Base-by-base conservation (phyloP, 2,329 filamentous ascomycete genomes). In the Aspergillus fumigatiaffinis region DNA sequence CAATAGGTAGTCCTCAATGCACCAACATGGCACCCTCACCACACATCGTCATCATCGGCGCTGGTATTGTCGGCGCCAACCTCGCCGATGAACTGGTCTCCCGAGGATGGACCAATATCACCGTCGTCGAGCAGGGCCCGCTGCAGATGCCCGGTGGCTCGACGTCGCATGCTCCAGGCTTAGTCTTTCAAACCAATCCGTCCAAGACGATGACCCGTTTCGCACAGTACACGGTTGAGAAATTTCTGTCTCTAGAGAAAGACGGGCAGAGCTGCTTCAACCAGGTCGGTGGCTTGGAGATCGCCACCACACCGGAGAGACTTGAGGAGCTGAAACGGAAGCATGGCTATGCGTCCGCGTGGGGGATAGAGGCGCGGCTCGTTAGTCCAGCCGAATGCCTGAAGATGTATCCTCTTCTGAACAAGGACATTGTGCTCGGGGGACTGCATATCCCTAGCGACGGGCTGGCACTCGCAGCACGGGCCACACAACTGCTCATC, bases 11-110 rank as follows among this genome's bases (percentile, higher is more conserved):
- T 6, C 3, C 32, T 17, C 32, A 38, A 17, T 38, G 32, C 32
- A 35, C n/a, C n/a, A 38, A 38, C 5, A 78, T 77, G 74, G 63
- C 67, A 46, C 61, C 66, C 44, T 63, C 68, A 67, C 72, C 77
- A 63, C 73, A 77, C 63, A 80, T 86, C 59, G 80, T 85, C 57
- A 84, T 86, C 59, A 84, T 85, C 58, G 85, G 85, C 41, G 85
- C 85, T 52, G 85, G 85, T 50, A 87, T 87, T 56, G 85, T 87
- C 57, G 85, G 85, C 50, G 79, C 80, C 56, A 87, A 87, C 58
- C 72, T 87, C 51, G 85, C 85, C 51, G 85, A 87, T 63, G 85
- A 87, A 77, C 79, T 87, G 65, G 78, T 84, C 62, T 77, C 78
- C 25, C 80, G 83, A 65, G 85, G 85, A 75, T 87, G 85, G 84